Evolutionary conservation across 139 green algal genomes (phyloP).

Genomic region (Bryopsis sp.): DNA sequence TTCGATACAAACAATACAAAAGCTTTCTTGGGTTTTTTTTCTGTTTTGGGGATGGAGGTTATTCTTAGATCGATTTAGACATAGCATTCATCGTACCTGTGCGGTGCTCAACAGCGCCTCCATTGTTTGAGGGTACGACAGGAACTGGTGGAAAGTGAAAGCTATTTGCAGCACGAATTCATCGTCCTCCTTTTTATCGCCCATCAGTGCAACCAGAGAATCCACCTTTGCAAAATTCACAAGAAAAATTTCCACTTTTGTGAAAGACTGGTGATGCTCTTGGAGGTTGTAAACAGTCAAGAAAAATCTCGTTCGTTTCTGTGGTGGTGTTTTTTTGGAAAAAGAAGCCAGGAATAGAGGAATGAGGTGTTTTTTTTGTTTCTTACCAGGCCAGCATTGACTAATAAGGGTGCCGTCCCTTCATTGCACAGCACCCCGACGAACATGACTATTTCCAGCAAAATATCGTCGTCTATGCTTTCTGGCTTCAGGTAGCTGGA

Average conservation of each 20-base stretch:
- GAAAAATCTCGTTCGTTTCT: no score
- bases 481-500: conserved; percentile 35
- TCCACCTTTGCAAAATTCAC: conserved; percentile 18
- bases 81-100: conserved; percentile 29
- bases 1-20: no score
- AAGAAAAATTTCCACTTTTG: no score
- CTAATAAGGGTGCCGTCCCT: conserved; percentile 42
- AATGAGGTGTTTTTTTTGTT: not conserved
- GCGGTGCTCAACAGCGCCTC: conserved; percentile 40
- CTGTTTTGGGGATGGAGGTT: no score
- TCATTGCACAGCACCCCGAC: conserved; percentile 58
- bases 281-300: no score
- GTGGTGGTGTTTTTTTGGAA: no score
- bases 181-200: conserved; percentile 68
- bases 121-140: conserved; percentile 43
- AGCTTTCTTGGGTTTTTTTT: no score
- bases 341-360: not conserved
- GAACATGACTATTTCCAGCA: conserved; percentile 70
- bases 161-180: conserved; percentile 74
- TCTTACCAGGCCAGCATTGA: conserved; percentile 40
- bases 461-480: conserved; percentile 51
- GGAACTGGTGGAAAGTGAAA: conserved; percentile 53
- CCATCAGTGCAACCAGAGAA: conserved; percentile 32
- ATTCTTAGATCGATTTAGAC: no score
- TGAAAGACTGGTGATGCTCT: no score